Percentiles rank a stretch among this genome's conserved stretches.
These are phyloP conservation scores for Primulina huaijiensis DNA, from an alignment of 257 asterid genomes.

Conservation along the genomic window DNA sequence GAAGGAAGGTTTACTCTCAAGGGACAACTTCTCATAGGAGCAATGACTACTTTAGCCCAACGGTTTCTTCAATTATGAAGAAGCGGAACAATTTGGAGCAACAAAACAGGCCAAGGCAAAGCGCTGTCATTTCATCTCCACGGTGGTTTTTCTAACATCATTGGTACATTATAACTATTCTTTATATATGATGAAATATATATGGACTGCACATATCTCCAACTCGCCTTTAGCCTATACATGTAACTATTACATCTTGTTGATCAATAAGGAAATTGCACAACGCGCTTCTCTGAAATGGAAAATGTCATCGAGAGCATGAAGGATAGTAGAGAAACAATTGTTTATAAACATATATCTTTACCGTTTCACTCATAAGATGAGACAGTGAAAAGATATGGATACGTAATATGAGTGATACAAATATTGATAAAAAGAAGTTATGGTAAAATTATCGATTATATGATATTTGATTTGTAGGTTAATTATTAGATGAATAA, in stretches of 20 bases:
- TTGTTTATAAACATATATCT: too few species aligned
- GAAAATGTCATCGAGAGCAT: not conserved
- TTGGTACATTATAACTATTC: not conserved
- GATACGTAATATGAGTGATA: too few species aligned
- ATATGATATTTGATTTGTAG: too few species aligned
- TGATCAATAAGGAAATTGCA: not conserved
- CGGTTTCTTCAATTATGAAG: slow-evolving; percentile 91
- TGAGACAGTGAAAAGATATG: too few species aligned
- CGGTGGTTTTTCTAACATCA: slow-evolving; percentile 65
- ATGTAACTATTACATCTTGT: not conserved
- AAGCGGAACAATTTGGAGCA: slow-evolving; percentile 63
- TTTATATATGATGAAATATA: not conserved
- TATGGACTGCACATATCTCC: not conserved
- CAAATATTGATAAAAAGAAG: too few species aligned
- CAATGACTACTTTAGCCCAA: slow-evolving; percentile 84
- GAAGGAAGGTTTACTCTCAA: slow-evolving; percentile 77
- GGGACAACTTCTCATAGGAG: slow-evolving; percentile 75
- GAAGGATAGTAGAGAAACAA: not conserved
- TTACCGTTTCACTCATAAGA: too few species aligned
- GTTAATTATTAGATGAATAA: too few species aligned
- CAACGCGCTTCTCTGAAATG: too few species aligned
- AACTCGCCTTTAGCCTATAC: not conserved
- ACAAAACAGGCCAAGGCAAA: slow-evolving; percentile 51
- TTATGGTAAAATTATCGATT: too few species aligned
- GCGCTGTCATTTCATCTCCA: slow-evolving; percentile 72